Evolutionary conservation across 306 rosid genomes (phyloP).

Genomic region (Inga laurina): DNA sequence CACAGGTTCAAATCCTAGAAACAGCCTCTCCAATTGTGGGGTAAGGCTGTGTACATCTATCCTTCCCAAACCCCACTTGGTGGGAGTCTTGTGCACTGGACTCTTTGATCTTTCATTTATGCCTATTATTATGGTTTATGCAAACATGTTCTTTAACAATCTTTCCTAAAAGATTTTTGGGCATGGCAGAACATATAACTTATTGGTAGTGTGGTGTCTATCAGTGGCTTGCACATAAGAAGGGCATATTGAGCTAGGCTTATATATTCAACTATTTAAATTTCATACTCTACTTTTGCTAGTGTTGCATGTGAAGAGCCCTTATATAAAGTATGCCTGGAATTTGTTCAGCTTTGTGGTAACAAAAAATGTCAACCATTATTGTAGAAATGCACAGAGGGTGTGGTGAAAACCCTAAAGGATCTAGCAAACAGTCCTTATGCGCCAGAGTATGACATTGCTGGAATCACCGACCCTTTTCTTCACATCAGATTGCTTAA

Average conservation of each 20-base stretch:
- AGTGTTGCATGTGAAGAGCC: conserved; percentile 27
- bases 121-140: conserved; percentile 15
- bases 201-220: conserved; percentile 28
- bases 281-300: neutral
- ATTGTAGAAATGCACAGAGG: conserved; percentile 87
- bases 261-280: conserved; percentile 22
- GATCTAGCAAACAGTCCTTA: conserved; percentile 92
- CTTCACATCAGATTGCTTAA: conserved; percentile 91
- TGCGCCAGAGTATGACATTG: conserved; percentile 94
- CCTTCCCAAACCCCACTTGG: no score
- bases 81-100: no score
- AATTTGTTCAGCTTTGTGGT: conserved; percentile 28
- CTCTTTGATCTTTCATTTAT: conserved; percentile 16
- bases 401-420: conserved; percentile 84
- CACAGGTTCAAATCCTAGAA: no score
- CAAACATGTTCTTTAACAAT: neutral
- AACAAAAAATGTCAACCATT: conserved; percentile 39
- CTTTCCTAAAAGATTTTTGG: neutral
- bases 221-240: neutral
- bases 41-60: no score
- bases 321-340: conserved; percentile 12
- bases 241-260: conserved; percentile 28
- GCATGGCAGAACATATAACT: neutral
- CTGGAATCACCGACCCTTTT: conserved; percentile 98
- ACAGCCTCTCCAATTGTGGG: no score